These are phyloP conservation scores for Candida parachauliodes DNA, from an alignment of 805 yeast species.

Conservation along the genomic window DNA sequence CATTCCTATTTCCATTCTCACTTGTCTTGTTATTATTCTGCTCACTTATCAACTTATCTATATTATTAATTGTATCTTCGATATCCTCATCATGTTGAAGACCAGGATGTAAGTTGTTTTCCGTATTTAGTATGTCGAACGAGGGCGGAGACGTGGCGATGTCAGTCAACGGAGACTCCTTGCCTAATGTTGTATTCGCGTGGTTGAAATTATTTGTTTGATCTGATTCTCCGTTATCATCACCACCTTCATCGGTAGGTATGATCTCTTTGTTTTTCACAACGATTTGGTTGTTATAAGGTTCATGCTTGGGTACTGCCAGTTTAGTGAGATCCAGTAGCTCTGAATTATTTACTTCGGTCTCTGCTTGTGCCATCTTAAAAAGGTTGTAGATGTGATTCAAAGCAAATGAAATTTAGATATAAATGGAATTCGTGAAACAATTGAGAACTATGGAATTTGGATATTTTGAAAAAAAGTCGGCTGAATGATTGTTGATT, in stretches of 20 bases:
- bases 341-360: neutral
- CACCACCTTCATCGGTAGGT: no score
- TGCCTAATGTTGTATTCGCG: constrained; percentile 14
- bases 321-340: no score
- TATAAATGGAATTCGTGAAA: no score
- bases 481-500: no score
- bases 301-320: no score
- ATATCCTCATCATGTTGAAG: constrained; percentile 6
- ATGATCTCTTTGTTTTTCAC: neutral
- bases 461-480: no score
- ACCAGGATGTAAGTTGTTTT: neutral
- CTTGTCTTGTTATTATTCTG: neutral
- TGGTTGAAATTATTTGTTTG: constrained; percentile 2
- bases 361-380: neutral
- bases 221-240: neutral
- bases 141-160: constrained; percentile 40
- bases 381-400: no score
- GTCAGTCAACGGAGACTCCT: constrained; percentile 39
- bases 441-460: no score
- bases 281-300: neutral
- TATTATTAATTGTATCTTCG: neutral
- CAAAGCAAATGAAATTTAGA: no score
- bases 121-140: constrained; percentile 21
- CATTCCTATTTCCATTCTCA: neutral
- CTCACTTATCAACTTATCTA: neutral